Percentiles rank a stretch among this genome's conserved stretches.
Conservation (phyloP, 768 basidiomycete species). For the Suillus decipiens region DNA sequence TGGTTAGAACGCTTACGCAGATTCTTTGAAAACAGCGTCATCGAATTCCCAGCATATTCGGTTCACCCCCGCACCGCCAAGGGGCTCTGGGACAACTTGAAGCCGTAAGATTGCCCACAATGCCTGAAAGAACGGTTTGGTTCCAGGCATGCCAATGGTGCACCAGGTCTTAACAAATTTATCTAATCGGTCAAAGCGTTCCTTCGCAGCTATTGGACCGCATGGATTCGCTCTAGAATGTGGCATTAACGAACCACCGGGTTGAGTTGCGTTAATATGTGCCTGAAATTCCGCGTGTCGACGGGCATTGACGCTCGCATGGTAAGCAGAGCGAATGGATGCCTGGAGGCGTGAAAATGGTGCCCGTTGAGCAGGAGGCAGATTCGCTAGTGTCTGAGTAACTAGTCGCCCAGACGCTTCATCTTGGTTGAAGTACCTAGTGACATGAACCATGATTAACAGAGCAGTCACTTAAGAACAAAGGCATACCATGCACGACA, state of each 20-base stretch:
- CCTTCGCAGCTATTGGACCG: constrained; percentile 66
- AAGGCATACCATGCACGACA: constrained; percentile 73
- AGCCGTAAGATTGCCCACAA: constrained; percentile 81
- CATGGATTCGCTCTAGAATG: constrained; percentile 68
- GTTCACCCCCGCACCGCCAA: constrained; percentile 77
- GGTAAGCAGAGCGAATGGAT: constrained; percentile 82
- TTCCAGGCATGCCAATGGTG: constrained; percentile 83
- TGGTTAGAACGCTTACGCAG: constrained; percentile 65
- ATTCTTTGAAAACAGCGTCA: constrained; percentile 92
- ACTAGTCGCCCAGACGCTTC: constrained; percentile 76
- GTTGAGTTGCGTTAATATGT: constrained; percentile 73
- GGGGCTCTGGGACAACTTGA: constrained; percentile 74
- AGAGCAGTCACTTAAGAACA: constrained; percentile 6
- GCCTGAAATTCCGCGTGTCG: constrained; percentile 85
- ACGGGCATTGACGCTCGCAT: constrained; percentile 75
- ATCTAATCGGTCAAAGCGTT: constrained; percentile 74
- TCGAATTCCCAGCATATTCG: constrained; percentile 90
- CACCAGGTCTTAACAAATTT: constrained; percentile 83
- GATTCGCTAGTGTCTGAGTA: constrained; percentile 78
- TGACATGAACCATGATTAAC: constrained; percentile 15
- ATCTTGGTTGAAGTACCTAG: constrained; percentile 84
- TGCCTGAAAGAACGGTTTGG: constrained; percentile 71
- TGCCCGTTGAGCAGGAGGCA: constrained; percentile 83
- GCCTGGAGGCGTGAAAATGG: constrained; percentile 87
- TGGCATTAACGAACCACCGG: constrained; percentile 79